phyloP scores from a whole-genome alignment of 129 eudicot genomes.

The Arctium minus region DNA sequence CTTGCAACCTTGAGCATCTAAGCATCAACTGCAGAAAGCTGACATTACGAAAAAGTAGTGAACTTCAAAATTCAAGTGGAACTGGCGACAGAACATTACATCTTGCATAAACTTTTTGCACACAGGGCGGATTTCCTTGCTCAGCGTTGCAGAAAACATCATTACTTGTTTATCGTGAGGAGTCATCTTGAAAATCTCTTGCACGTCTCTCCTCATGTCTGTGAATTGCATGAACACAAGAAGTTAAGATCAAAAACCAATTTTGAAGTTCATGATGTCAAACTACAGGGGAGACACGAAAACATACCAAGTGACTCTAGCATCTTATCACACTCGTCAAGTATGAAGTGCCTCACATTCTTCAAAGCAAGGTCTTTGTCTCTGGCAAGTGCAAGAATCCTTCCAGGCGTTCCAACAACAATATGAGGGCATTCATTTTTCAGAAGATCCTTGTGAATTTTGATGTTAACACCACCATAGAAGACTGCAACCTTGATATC shows the following conservation, averaged over 20 bases:
- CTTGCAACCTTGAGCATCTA: neutral
- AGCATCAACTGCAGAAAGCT: slow-evolving; percentile 29
- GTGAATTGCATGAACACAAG: neutral
- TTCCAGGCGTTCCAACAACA: slow-evolving; percentile 88
- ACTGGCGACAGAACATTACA: slow-evolving; percentile 69
- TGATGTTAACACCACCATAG: slow-evolving; percentile 85
- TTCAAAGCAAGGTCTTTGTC: slow-evolving; percentile 71
- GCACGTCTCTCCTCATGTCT: slow-evolving; percentile 94
- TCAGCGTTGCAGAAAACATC: slow-evolving; percentile 92
- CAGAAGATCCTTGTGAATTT: slow-evolving; percentile 73
- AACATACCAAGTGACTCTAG: slow-evolving; percentile 79
- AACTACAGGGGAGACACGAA: neutral
- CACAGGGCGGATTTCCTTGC: slow-evolving; percentile 93
- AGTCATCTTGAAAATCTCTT: slow-evolving; percentile 89
- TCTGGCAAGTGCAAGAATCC: slow-evolving; percentile 76
- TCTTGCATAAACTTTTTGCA: slow-evolving; percentile 98
- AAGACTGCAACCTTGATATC: slow-evolving; percentile 81
- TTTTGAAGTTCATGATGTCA: neutral
- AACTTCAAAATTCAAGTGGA: slow-evolving; percentile 52
- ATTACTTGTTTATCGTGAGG: slow-evolving; percentile 95
- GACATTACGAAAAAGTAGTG: slow-evolving; percentile 35
- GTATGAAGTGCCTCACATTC: slow-evolving; percentile 84
- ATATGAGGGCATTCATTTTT: slow-evolving; percentile 94
- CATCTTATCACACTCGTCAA: slow-evolving; percentile 95
- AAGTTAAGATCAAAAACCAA: neutral